Conservation (phyloP, 192 early-diverging fungal species). For the Mortierella antarctica region DNA sequence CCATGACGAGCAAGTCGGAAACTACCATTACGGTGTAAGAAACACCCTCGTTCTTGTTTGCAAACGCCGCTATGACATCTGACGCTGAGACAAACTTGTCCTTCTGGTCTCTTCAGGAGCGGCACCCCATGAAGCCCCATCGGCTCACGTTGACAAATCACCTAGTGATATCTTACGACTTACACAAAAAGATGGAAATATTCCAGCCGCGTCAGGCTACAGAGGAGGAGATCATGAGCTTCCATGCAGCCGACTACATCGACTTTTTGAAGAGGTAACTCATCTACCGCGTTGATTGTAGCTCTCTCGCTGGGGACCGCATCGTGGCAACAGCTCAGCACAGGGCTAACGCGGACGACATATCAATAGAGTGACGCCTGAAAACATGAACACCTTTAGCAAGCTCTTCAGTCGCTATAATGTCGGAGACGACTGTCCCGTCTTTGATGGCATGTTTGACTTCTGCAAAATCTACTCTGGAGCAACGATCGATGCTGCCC, state of each 20-base stretch:
- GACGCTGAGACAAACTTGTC: background rate
- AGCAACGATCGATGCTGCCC: constrained; percentile 92
- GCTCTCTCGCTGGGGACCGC: too few species aligned
- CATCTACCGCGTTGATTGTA: background rate
- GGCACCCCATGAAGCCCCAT: constrained; percentile 93
- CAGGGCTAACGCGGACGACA: background rate
- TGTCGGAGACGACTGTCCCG: constrained; percentile 97
- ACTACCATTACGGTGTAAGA: constrained; percentile 80
- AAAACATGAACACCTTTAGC: constrained; percentile 69
- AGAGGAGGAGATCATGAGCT: constrained; percentile 89
- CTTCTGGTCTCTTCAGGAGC: constrained; percentile 48
- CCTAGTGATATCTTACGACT: constrained; percentile 90
- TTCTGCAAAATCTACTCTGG: constrained; percentile 94
- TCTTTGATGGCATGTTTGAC: constrained; percentile 97
- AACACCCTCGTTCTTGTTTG: background rate
- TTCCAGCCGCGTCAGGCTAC: constrained; percentile 89
- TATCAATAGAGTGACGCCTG: constrained; percentile 71
- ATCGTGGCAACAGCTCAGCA: too few species aligned
- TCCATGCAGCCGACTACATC: constrained; percentile 96
- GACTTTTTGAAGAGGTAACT: constrained; percentile 87
- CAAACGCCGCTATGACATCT: background rate
- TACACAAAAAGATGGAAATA: constrained; percentile 91
- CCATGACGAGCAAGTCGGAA: constrained; percentile 81
- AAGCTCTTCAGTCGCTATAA: constrained; percentile 80
- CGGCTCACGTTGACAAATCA: constrained; percentile 95